phyloP scores from a whole-genome alignment of 257 asterid species.

The Ajuga chamaepitys region DNA sequence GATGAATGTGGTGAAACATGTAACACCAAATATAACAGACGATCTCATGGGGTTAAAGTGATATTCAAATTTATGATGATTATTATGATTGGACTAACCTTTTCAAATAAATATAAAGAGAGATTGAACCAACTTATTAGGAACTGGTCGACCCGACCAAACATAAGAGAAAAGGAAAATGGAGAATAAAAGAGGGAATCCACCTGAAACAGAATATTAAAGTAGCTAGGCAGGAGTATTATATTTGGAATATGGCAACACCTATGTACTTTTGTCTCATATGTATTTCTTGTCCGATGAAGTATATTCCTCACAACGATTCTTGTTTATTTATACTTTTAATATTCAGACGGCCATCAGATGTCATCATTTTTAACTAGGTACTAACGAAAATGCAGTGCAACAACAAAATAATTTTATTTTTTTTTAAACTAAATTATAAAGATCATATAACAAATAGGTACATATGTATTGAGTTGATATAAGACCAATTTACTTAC shows the following conservation, averaged over 20 bases:
- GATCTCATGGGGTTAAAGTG: no score
- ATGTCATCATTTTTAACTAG: not conserved
- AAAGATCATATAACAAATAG: not conserved
- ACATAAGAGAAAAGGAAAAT: no score
- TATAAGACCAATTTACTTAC: conserved; percentile 22
- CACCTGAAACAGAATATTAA: not conserved
- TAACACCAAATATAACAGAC: no score
- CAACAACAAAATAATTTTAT: not conserved
- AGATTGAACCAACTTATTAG: no score
- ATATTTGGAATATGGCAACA: not conserved
- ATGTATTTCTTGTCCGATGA: not conserved
- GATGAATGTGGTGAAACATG: no score
- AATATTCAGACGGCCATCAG: conserved; percentile 2
- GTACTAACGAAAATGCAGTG: not conserved
- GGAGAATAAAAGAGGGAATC: not conserved
- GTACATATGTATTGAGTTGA: no score
- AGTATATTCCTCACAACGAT: conserved; percentile 9
- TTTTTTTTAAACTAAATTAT: not conserved
- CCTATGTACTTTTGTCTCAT: conserved; percentile 10
- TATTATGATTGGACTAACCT: no score
- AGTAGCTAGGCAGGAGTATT: not conserved
- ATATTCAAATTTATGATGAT: no score
- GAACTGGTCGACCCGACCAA: no score
- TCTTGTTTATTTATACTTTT: conserved; percentile 9
- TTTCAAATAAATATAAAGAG: no score